Evolutionary conservation across 345 rosid genomes (phyloP).

Genomic region (Microcos paniculata): DNA sequence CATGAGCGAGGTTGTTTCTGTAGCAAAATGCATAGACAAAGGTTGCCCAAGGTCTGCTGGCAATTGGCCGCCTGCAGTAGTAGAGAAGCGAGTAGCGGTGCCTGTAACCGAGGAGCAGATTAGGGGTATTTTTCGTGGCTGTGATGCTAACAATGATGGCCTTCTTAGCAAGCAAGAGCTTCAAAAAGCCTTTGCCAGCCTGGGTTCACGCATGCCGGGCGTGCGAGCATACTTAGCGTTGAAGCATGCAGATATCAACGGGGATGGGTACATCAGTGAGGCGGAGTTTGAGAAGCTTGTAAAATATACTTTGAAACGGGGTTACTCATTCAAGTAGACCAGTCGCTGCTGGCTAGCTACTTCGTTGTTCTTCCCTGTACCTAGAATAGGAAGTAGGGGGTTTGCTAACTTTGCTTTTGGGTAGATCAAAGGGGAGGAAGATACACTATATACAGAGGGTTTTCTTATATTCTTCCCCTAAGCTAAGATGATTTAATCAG

Average conservation of each 20-base stretch:
- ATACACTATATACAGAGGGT: background rate
- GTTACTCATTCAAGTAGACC: constrained; percentile 2
- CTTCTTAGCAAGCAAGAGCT: constrained; percentile 27
- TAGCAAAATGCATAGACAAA: background rate
- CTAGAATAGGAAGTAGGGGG: background rate
- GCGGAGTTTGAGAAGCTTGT: constrained; percentile 9
- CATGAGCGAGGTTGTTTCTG: background rate
- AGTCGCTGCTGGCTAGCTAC: background rate
- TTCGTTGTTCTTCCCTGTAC: background rate
- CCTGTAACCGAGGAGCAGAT: constrained; percentile 12
- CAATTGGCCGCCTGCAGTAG: background rate
- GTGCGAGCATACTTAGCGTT: constrained; percentile 13
- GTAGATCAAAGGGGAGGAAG: background rate
- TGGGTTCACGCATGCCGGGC: constrained; percentile 18
- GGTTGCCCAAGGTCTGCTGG: background rate
- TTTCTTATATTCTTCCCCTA: background rate
- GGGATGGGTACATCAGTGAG: constrained; percentile 20
- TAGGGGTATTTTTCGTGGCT: constrained; percentile 9
- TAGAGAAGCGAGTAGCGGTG: background rate
- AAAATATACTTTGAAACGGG: constrained; percentile 3
- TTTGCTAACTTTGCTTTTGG: background rate
- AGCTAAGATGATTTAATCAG: background rate
- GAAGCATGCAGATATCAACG: constrained; percentile 14
- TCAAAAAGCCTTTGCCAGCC: constrained; percentile 10
- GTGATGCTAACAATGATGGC: constrained; percentile 22